Conservation (phyloP, 2,329 filamentous ascomycete species). For the Emergomyces pasteurianus region DNA sequence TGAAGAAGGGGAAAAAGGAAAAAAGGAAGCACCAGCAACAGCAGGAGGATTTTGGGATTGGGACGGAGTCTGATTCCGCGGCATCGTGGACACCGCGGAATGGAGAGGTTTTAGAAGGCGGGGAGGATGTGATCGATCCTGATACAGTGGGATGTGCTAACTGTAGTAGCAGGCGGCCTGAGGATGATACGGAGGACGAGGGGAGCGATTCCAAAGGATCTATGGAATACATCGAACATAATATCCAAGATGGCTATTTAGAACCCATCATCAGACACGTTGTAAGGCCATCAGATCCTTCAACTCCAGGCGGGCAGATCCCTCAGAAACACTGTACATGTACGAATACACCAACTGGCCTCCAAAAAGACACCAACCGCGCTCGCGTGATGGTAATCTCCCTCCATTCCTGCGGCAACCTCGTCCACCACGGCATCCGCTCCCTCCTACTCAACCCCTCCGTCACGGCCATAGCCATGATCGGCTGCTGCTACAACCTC, state of each 20-base stretch:
- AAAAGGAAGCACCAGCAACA: conserved; percentile 84
- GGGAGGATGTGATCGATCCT: neutral
- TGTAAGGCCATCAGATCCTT: conserved; percentile 12
- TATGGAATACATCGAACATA: conserved; percentile 34
- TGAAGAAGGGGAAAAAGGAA: conserved; percentile 61
- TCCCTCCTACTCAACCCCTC: conserved; percentile 73
- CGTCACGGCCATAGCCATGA: conserved; percentile 83
- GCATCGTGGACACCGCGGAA: conserved; percentile 2
- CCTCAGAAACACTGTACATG: neutral
- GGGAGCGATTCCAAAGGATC: conserved; percentile 15
- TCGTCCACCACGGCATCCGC: conserved; percentile 87
- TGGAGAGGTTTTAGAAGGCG: neutral
- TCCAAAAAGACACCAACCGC: neutral
- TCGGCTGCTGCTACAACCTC: conserved; percentile 97
- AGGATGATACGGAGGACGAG: neutral
- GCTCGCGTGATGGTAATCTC: conserved; percentile 72
- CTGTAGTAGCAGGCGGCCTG: neutral
- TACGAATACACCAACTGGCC: neutral
- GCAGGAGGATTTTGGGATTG: conserved; percentile 4
- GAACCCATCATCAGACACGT: conserved; percentile 29
- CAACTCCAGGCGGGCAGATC: neutral
- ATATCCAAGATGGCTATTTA: conserved; percentile 32
- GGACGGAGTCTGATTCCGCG: conserved; percentile 1
- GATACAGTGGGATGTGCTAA: neutral
- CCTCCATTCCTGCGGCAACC: conserved; percentile 92